Percentiles rank a stretch among this genome's conserved stretches.
These are phyloP conservation scores for Cyclotella sp. DNA, from an alignment of 108 stramenopile genomes.

Conservation along the genomic window DNA sequence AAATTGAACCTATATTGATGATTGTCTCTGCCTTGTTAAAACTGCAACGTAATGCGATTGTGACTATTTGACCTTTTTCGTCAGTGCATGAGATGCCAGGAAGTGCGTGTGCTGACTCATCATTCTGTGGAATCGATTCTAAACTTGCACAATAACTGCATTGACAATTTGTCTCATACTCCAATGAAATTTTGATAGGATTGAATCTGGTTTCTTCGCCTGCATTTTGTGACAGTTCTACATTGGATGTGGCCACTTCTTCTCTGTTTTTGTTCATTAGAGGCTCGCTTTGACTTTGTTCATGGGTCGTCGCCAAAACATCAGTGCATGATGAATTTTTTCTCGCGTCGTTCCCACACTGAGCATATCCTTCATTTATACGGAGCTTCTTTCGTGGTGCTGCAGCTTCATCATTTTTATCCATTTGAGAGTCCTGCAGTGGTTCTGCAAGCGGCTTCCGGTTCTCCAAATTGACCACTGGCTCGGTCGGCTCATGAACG, in stretches of 20 bases:
- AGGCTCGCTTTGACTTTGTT: no score
- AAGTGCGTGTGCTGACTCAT: not conserved
- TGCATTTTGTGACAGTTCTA: no score
- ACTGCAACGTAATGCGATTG: constrained; percentile 18
- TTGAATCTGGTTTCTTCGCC: no score
- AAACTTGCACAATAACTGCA: not conserved
- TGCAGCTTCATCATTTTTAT: not conserved
- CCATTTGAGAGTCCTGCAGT: no score
- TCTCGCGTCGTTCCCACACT: not conserved
- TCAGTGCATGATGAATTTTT: not conserved
- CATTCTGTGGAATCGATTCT: not conserved
- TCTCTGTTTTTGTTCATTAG: no score
- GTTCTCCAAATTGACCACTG: no score
- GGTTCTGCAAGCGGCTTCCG: no score
- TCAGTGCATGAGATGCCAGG: not conserved
- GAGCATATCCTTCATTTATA: not conserved
- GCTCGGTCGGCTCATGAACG: not conserved
- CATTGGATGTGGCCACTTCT: no score
- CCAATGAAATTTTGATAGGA: constrained; percentile 12
- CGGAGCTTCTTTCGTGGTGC: not conserved
- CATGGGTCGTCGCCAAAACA: no score
- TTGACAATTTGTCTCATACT: constrained; percentile 3
- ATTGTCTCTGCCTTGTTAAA: not conserved
- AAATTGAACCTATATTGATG: constrained; percentile 28
- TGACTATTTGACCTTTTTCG: constrained; percentile 30